Evolutionary conservation across 306 rosid species (phyloP), one percentile per base, ranked within the genome.

Genomic region (Fragaria ananassa): DNA sequence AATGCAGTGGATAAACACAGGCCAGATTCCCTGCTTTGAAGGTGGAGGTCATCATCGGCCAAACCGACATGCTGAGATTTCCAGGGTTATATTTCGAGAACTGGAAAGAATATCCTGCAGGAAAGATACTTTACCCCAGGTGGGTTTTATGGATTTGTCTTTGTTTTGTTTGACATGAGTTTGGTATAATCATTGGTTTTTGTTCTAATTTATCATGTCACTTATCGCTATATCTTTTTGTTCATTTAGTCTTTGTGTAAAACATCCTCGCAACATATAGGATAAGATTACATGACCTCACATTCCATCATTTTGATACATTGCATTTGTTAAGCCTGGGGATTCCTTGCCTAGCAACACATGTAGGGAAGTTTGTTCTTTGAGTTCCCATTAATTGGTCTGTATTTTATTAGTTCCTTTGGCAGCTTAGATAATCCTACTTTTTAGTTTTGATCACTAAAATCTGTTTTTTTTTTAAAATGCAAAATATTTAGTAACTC

Each of bases 21-120:
- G 99, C 67, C 99, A 95, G 80, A 95, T 95, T 82, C 83, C 97
- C 74, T 95, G 99, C 82, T 89, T 90, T 84, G 99, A 95, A 87
- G 99, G 49, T 86, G 99, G 99, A 56, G 97, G 97, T 83, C 99
- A 95, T 86, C 89, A 87, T 77, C 90, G 99, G 51, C 99, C 99
- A 37, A 92, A 92, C 73, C 93, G 91, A 84, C 97, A 95, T 87
- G 97, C 97, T 79, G 97, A 95, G 89, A 90, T 92, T 78, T 92
- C 99, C 70, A 87, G 97, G 96, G 85, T 87, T 73, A 95, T 95
- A 86, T 95, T 95, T 80, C 86, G 96, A 15, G 93, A 92, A 80
- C 78, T 95, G 76, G 99, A 95, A 83, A 81, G 83, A 72, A 78
- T 89, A 76, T 88, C 89, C 31, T 75, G 71, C 64, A 82, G 81